phyloP scores from a whole-genome alignment of 352 stramenopile genomes.

The Pythium diclinum region DNA sequence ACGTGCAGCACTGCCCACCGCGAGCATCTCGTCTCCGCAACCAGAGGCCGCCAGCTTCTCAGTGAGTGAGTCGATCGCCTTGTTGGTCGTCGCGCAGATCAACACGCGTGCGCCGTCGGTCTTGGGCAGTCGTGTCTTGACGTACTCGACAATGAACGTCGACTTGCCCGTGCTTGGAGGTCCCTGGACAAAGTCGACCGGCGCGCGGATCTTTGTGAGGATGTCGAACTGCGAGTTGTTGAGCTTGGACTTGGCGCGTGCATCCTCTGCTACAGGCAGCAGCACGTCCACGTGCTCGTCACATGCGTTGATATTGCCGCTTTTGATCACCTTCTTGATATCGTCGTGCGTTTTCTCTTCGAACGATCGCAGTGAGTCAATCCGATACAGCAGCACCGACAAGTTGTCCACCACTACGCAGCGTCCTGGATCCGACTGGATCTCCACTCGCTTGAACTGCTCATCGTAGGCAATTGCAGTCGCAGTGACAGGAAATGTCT shows the following conservation, averaged over 20 bases:
- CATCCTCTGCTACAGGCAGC: not conserved
- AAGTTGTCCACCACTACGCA: not conserved
- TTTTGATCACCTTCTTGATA: not conserved
- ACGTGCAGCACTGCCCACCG: no score
- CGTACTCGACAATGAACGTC: slow-evolving; percentile 7
- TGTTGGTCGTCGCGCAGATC: slow-evolving; percentile 9
- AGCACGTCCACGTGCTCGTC: not conserved
- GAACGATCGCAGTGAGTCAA: not conserved
- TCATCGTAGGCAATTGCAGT: not conserved
- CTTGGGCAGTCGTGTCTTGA: not conserved
- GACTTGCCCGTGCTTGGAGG: slow-evolving; percentile 9
- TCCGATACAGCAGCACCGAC: not conserved
- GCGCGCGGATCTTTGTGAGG: not conserved
- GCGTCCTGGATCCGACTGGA: no score
- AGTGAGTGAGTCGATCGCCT: slow-evolving; percentile 1
- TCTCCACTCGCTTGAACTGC: not conserved
- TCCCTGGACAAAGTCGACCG: slow-evolving; percentile 6
- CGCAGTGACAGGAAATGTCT: not conserved
- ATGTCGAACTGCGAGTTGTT: not conserved
- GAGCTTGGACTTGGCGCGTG: not conserved
- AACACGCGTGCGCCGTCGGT: not conserved
- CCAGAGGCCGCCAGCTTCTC: no score
- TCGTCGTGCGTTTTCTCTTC: not conserved
- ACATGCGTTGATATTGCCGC: not conserved
- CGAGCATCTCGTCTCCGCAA: no score